phyloP scores from a whole-genome alignment of 371 early-diverging fungal genomes.

The Rhizopus microsporus region DNA sequence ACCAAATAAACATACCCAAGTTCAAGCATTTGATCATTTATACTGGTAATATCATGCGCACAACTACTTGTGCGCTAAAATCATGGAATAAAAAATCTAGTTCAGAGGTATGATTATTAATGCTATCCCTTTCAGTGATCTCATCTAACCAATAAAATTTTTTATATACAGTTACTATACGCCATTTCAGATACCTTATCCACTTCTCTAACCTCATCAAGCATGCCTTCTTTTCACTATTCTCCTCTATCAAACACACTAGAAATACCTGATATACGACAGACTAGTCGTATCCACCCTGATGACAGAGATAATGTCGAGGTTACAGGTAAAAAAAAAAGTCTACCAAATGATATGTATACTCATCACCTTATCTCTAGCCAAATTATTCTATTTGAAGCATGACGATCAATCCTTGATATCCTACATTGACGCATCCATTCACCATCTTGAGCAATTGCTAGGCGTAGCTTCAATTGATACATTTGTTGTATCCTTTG shows the following conservation, averaged over 20 bases:
- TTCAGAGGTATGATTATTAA: slow-evolving; percentile 44
- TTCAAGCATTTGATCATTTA: slow-evolving; percentile 48
- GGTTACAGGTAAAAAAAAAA: slow-evolving; percentile 49
- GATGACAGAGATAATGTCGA: slow-evolving; percentile 55
- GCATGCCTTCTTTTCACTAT: slow-evolving; percentile 35
- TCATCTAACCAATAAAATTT: not conserved
- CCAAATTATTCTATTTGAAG: slow-evolving; percentile 50
- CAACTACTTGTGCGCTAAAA: slow-evolving; percentile 39
- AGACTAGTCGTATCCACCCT: slow-evolving; percentile 35
- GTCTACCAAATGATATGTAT: not conserved
- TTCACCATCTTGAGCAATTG: slow-evolving; percentile 40
- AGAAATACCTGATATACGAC: slow-evolving; percentile 49
- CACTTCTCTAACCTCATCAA: slow-evolving; percentile 30
- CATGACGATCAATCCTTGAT: slow-evolving; percentile 19
- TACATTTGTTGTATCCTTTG: slow-evolving; percentile 50
- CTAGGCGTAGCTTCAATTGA: slow-evolving; percentile 48
- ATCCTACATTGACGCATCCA: slow-evolving; percentile 33
- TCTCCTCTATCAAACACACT: slow-evolving; percentile 25
- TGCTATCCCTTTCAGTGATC: too few relatives aligned
- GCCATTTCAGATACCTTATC: slow-evolving; percentile 55
- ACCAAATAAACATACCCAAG: slow-evolving; percentile 24
- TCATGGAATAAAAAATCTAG: slow-evolving; percentile 48
- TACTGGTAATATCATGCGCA: slow-evolving; percentile 60
- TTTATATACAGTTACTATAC: slow-evolving; percentile 37
- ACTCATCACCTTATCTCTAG: slow-evolving; percentile 23